These are phyloP conservation scores for Paulownia fortunei DNA, from an alignment of 257 asterid genomes.

Conservation along the genomic window DNA sequence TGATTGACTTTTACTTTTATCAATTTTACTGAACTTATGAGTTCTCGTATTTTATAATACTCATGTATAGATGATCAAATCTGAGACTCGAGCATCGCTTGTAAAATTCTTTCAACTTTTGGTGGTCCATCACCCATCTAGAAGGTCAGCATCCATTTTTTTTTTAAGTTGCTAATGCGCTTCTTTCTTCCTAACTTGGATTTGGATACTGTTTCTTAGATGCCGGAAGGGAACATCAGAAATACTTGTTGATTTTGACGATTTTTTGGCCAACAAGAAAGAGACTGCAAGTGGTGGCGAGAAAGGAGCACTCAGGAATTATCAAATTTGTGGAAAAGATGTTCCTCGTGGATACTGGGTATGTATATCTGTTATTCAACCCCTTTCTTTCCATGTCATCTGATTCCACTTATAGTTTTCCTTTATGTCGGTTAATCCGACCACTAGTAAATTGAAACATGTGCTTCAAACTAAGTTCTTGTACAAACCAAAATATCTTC, in stretches of 20 bases:
- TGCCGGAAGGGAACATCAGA: conserved; percentile 98
- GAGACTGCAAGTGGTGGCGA: conserved; percentile 46
- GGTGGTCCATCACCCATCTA: conserved; percentile 96
- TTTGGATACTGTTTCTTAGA: conserved; percentile 47
- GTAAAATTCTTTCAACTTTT: conserved; percentile 83
- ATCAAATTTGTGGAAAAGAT: conserved; percentile 86
- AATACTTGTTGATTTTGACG: conserved; percentile 83
- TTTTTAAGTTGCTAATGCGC: not conserved
- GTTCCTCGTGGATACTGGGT: conserved; percentile 99
- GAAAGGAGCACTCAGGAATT: conserved; percentile 50
- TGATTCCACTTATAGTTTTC: not conserved
- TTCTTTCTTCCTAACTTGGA: conserved; percentile 26
- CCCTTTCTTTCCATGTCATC: not conserved
- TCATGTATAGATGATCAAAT: conserved; percentile 73
- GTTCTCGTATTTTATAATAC: conserved; percentile 18
- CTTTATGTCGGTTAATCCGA: not conserved
- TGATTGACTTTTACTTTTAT: conserved; percentile 2
- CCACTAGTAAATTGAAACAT: conserved; percentile 1
- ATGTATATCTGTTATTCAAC: conserved; percentile 40
- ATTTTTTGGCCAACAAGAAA: conserved; percentile 43
- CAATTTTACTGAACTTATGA: conserved; percentile 12
- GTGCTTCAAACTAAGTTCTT: conserved; percentile 2
- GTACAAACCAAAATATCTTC: not conserved
- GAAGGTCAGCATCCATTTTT: conserved; percentile 54
- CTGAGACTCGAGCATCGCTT: conserved; percentile 70